phyloP scores from a whole-genome alignment of 495 filamentous ascomycete genomes.

The Penicillium malachiteum region DNA sequence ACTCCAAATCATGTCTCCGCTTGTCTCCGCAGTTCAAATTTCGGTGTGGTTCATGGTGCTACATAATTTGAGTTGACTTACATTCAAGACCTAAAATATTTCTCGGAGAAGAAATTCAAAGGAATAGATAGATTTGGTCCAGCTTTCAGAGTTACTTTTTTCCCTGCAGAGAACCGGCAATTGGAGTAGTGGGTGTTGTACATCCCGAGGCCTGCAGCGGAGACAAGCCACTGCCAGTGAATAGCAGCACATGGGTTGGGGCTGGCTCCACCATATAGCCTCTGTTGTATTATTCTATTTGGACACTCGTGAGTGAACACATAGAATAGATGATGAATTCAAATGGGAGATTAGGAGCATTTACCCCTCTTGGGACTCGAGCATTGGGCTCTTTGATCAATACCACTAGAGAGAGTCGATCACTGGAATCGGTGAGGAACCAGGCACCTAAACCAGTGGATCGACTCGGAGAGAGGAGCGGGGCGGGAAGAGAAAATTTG shows the following conservation, averaged over 20 bases:
- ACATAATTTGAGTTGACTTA: not conserved
- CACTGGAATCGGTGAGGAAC: constrained; percentile 19
- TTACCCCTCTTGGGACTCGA: not conserved
- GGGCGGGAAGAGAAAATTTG: constrained; percentile 35
- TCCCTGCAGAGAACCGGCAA: not conserved
- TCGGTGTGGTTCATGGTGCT: not conserved
- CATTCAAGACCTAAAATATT: not conserved
- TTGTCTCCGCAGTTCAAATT: constrained; percentile 2
- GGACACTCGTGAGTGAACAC: not conserved
- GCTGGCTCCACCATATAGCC: constrained; percentile 9
- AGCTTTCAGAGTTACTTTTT: not conserved
- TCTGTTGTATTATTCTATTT: not conserved
- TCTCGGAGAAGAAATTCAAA: not conserved
- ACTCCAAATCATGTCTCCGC: not conserved
- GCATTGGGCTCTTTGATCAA: not conserved
- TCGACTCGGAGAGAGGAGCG: constrained; percentile 23
- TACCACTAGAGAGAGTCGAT: not conserved
- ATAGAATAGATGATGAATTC: not conserved
- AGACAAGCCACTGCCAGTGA: constrained; percentile 21
- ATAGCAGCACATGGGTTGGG: constrained; percentile 17
- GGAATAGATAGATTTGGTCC: not conserved
- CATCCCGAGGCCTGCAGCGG: constrained; percentile 15
- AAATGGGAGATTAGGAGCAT: not conserved
- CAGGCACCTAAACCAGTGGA: constrained; percentile 24
- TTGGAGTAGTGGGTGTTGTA: constrained; percentile 3